These are phyloP conservation scores for Otatea glauca DNA, from an alignment of 176 grass and related monocot genomes.

Conservation along the genomic window DNA sequence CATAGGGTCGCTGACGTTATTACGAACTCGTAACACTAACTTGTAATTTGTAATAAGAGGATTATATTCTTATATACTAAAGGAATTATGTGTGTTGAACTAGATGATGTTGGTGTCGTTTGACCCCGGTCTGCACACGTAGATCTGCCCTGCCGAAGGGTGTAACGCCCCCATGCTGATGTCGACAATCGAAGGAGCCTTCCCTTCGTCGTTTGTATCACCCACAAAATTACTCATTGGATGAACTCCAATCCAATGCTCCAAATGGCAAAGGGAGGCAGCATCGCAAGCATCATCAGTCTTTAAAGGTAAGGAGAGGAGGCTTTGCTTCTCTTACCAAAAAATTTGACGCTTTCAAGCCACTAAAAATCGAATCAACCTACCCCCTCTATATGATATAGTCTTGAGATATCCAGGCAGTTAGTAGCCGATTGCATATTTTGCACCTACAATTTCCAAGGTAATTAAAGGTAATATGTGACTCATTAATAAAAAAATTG, in stretches of 20 bases:
- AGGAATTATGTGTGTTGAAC: no score
- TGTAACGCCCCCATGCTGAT: conserved; percentile 49
- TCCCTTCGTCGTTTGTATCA: conserved; percentile 50
- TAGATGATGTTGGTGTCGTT: no score
- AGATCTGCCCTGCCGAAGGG: not conserved
- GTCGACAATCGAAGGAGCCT: conserved; percentile 51
- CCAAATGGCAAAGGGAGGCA: conserved; percentile 50
- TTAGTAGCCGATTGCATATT: not conserved
- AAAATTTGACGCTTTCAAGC: conserved; percentile 28
- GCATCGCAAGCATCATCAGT: conserved; percentile 13
- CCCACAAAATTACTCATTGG: conserved; percentile 55
- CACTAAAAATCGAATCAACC: conserved; percentile 20
- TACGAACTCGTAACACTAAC: no score
- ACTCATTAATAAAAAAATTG: not conserved
- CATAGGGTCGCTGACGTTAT: no score
- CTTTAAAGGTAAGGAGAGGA: conserved; percentile 47
- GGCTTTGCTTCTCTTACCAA: conserved; percentile 48
- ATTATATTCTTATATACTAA: no score
- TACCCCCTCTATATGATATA: not conserved
- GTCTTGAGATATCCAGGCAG: not conserved
- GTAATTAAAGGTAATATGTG: not conserved
- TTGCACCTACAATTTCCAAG: not conserved
- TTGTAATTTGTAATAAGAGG: no score
- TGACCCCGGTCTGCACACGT: no score
- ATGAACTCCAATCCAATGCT: conserved; percentile 35